Conservation (phyloP, 2,329 filamentous ascomycete species). For the Fusarium praegraminearum region DNA sequence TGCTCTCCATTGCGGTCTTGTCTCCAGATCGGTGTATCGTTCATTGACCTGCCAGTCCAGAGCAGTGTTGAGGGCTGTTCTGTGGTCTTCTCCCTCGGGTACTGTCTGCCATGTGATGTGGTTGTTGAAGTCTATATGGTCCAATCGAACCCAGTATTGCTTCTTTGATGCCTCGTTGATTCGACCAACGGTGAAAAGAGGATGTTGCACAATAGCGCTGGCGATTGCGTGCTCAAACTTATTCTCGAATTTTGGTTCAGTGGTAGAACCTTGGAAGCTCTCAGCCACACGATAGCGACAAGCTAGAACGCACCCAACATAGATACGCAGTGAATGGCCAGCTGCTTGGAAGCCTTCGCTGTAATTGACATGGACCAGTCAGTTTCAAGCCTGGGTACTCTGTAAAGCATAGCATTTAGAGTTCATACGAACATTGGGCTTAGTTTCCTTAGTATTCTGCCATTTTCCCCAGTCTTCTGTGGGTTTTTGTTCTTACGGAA, state of each 20-base stretch:
- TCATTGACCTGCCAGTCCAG: slow-evolving; percentile 18
- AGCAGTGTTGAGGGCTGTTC: neutral
- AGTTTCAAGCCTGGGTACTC: neutral
- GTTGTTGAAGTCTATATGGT: slow-evolving; percentile 16
- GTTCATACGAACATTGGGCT: slow-evolving; percentile 14
- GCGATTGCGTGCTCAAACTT: slow-evolving; percentile 18
- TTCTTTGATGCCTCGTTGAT: neutral
- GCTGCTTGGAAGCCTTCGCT: slow-evolving; percentile 15
- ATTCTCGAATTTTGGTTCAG: neutral
- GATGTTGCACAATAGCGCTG: neutral
- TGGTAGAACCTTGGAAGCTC: neutral
- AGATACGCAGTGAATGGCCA: neutral
- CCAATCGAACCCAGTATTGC: slow-evolving; percentile 17
- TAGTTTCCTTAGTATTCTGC: slow-evolving; percentile 10
- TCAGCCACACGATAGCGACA: slow-evolving; percentile 17
- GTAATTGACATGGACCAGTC: neutral
- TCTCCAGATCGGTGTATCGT: slow-evolving; percentile 5
- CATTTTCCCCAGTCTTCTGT: too few species aligned
- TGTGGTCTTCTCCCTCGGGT: neutral
- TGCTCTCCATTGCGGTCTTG: slow-evolving; percentile 8
- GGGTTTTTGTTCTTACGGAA: neutral
- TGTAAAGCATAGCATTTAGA: too few species aligned
- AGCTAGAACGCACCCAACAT: slow-evolving; percentile 17
- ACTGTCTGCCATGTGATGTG: slow-evolving; percentile 24
- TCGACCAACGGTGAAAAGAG: slow-evolving; percentile 11